A percentile compares a stretch with the other conserved stretches of the same genome.
These are phyloP conservation scores for Fusarium pininemorale DNA, from an alignment of 2,329 filamentous ascomycete species.

Conservation along the genomic window DNA sequence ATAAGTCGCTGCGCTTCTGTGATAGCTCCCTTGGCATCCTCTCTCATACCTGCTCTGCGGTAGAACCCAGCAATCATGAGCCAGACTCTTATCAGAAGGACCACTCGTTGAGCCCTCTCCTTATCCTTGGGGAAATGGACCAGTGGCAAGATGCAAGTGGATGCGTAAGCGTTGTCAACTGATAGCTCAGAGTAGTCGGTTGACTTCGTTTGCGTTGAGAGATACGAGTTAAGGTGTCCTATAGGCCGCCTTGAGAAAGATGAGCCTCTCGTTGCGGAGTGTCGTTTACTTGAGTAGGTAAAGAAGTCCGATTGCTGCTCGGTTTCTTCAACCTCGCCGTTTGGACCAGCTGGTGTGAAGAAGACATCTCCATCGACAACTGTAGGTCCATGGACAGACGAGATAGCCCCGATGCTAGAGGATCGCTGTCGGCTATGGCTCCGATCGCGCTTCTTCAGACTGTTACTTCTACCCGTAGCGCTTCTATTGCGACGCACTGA, in stretches of 20 bases:
- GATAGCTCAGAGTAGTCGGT: constrained; percentile 53
- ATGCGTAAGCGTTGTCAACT: constrained; percentile 54
- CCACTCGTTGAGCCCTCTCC: constrained; percentile 58
- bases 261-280: constrained; percentile 50
- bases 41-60: constrained; percentile 78
- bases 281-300: constrained; percentile 52
- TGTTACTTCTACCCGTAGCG: constrained; percentile 59
- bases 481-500: constrained; percentile 52
- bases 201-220: constrained; percentile 53
- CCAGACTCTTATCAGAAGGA: constrained; percentile 82
- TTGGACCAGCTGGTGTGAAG: constrained; percentile 55
- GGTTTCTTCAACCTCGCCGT: constrained; percentile 49
- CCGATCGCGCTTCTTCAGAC: constrained; percentile 62
- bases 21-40: constrained; percentile 82
- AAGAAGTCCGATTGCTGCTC: constrained; percentile 56
- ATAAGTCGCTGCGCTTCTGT: constrained; percentile 84
- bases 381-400: constrained; percentile 49
- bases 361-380: constrained; percentile 61
- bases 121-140: constrained; percentile 66
- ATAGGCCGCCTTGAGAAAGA: constrained; percentile 56
- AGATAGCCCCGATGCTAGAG: constrained; percentile 52
- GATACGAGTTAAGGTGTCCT: constrained; percentile 57
- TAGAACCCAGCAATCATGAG: constrained; percentile 90
- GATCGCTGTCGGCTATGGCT: constrained; percentile 59
- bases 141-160: constrained; percentile 59